Base-by-base conservation (phyloP, 331 rosid genomes). In the Saraca asoca region DNA sequence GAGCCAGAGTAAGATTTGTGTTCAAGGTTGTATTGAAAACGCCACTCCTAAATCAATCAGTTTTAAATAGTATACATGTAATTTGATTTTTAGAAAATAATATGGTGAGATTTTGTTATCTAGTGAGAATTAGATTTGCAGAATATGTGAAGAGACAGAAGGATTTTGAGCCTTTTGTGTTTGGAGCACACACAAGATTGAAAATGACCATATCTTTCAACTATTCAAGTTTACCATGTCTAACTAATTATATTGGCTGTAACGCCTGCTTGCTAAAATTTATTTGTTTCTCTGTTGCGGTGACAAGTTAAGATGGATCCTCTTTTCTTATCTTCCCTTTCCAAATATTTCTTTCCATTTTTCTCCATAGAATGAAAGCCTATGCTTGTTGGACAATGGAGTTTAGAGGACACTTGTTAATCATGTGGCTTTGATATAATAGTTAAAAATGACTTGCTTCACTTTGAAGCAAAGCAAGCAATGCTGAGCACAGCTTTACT, bases 111-210 rank as follows among this genome's bases (percentile, higher is more conserved):
- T 46, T 20, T 15, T 37, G 68, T 62, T 61, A 19, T 19, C 51
- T 35, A 57, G 43, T 43, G 55, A 53, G 7, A 43, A 10, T 20
- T 58, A 19, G 46, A 58, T 69, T 48, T 73, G 63, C 31, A 49
- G 50, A 68, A 58, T 57, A 29, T 37, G n/a, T 15, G 0, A 14
- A 18, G 31, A 60, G 34, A 19, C 12, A 4, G 15, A 24, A 34
- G 5, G 31, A 9, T 4, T 9, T 70, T 45, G 62, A 62, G 65
- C 44, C 29, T 29, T 49, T 12, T 6, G 12, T 24, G n/a, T 19
- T 51, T 2, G 4, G 11, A 2, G 35, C 18, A 17, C n/a, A 5
- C 49, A 16, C 34, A 33, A 16, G 52, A n/a, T n/a, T 34, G 7
- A 2, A 34, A 50, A 34, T 11, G 11, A 29, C 6, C 42, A 2